Evolutionary conservation across 2,329 filamentous ascomycete species (phyloP).

Genomic region (Ceratocystis alfenasii): DNA sequence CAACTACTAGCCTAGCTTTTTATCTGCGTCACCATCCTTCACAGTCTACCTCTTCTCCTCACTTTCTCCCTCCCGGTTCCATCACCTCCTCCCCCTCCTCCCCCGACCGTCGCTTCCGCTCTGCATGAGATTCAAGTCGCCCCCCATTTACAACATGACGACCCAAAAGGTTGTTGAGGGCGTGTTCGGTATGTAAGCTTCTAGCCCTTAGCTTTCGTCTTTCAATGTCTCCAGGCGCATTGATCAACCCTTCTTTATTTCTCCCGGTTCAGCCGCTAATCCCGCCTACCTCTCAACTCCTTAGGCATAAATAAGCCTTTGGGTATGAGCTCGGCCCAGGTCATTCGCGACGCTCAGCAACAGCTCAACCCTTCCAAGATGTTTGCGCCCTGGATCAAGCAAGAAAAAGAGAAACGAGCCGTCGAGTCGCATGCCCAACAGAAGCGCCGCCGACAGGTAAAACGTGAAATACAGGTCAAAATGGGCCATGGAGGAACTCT

Average conservation of each 20-base stretch:
- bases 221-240: background rate
- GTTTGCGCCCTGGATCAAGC: constrained; percentile 66
- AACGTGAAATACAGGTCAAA: constrained; percentile 62
- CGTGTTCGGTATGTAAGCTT: constrained; percentile 41
- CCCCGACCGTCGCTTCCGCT: constrained; percentile 6
- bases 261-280: constrained; percentile 1
- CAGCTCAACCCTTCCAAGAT: constrained; percentile 69
- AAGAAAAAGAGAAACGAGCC: constrained; percentile 45
- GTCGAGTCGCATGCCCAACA: constrained; percentile 48
- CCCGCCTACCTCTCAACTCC: background rate
- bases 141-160: constrained; percentile 38
- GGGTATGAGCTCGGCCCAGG: constrained; percentile 76
- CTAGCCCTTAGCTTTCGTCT: background rate
- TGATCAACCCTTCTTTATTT: background rate
- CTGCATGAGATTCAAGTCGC: constrained; percentile 14
- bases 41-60: background rate
- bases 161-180: constrained; percentile 43
- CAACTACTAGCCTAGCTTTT: background rate
- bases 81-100: background rate
- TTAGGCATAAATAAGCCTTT: constrained; percentile 86
- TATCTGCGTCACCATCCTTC: background rate
- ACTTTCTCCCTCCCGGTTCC: constrained; percentile 27
- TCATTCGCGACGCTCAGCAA: constrained; percentile 74
- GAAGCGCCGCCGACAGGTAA: constrained; percentile 45
- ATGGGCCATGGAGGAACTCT: constrained; percentile 93